phyloP scores from a whole-genome alignment of 805 yeast genomes.

The Candida maesae region DNA sequence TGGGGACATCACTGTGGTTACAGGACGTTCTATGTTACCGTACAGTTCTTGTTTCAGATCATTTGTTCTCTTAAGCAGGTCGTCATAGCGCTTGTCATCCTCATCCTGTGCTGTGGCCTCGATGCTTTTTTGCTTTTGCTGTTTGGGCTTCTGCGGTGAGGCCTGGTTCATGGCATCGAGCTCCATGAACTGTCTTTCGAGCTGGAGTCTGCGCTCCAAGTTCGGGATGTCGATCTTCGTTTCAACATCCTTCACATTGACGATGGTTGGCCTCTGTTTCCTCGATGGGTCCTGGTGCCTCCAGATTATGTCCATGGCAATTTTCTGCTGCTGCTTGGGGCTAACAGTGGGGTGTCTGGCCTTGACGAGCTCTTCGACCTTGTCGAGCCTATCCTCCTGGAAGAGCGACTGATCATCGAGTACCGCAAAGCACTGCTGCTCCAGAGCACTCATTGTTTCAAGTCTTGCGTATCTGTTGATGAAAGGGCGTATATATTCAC shows the following conservation, averaged over 20 bases:
- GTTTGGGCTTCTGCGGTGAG: neutral
- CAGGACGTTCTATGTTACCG: slow-evolving; percentile 10
- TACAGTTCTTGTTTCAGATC: slow-evolving; percentile 20
- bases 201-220: slow-evolving; percentile 25
- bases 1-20: slow-evolving; percentile 26
- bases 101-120: neutral
- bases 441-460: slow-evolving; percentile 15
- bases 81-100: slow-evolving; percentile 15
- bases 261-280: slow-evolving; percentile 17
- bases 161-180: slow-evolving; percentile 13
- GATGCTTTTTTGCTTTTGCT: slow-evolving; percentile 1
- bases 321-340: slow-evolving; percentile 30
- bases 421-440: slow-evolving; percentile 29
- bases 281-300: slow-evolving; percentile 34
- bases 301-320: slow-evolving; percentile 39
- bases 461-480: too few relatives aligned
- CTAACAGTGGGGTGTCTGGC: slow-evolving; percentile 16
- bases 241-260: slow-evolving; percentile 19
- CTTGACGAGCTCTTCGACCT: slow-evolving; percentile 32
- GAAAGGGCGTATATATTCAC: too few relatives aligned
- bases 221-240: slow-evolving; percentile 23
- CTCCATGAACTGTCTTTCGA: slow-evolving; percentile 23
- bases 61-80: slow-evolving; percentile 18
- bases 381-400: slow-evolving; percentile 40
- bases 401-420: slow-evolving; percentile 28